These are phyloP conservation scores for Fusarium austroafricanum DNA, from an alignment of 2,329 filamentous ascomycete species.

Conservation along the genomic window DNA sequence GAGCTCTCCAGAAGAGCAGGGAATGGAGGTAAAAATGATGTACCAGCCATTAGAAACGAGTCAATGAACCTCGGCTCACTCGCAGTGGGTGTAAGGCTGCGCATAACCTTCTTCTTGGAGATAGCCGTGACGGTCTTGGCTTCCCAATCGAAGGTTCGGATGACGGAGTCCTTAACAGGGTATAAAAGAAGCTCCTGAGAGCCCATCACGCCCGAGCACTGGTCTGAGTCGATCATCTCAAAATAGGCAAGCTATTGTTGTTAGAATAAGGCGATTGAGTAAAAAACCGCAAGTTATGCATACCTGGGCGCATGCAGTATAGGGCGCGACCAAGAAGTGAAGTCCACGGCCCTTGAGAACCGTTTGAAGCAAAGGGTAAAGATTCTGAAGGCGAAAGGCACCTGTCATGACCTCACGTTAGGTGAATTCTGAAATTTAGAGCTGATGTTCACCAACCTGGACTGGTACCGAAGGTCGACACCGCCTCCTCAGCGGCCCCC, in stretches of 20 bases:
- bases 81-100: constrained; percentile 64
- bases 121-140: constrained; percentile 70
- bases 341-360: constrained; percentile 76
- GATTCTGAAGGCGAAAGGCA: constrained; percentile 75
- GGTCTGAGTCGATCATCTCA: constrained; percentile 72
- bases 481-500: constrained; percentile 81
- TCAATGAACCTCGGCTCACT: constrained; percentile 78
- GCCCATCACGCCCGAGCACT: constrained; percentile 83
- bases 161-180: constrained; percentile 81
- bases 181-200: constrained; percentile 88
- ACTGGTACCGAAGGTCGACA: constrained; percentile 82
- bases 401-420: constrained; percentile 60
- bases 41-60: constrained; percentile 84
- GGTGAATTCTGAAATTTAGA: constrained; percentile 23
- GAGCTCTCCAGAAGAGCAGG: constrained; percentile 76
- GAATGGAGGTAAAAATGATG: constrained; percentile 81
- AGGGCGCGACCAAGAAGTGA: constrained; percentile 85
- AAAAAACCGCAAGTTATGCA: constrained; percentile 53
- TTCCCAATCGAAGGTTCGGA: constrained; percentile 74
- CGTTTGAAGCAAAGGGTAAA: constrained; percentile 81
- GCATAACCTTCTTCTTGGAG: constrained; percentile 77
- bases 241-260: constrained; percentile 78
- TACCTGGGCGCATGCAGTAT: constrained; percentile 85
- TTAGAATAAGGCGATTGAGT: constrained; percentile 20
- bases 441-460: constrained; percentile 66